A percentile compares a stretch with the other conserved stretches of the same genome.
phyloP scores from a whole-genome alignment of 306 rosid species.

The Prunus salicina region DNA sequence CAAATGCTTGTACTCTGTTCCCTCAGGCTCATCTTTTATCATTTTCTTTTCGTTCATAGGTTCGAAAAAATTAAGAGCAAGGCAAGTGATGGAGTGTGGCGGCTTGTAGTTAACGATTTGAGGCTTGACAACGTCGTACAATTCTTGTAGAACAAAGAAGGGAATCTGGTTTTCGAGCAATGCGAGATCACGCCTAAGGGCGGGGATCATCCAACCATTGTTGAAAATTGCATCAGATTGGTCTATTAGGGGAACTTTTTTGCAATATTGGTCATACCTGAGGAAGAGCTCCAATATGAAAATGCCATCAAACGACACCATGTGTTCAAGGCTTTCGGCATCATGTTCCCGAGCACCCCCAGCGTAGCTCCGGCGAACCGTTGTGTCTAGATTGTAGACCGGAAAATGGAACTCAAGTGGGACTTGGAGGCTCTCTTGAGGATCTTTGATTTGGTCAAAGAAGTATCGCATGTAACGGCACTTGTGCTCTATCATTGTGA shows the following conservation, averaged over 20 bases:
- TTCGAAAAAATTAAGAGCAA: conserved; percentile 14
- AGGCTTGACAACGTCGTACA: conserved; percentile 6
- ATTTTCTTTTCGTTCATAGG: background rate
- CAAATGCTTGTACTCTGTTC: conserved; percentile 17
- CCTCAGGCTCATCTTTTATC: background rate
- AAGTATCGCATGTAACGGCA: too few relatives aligned
- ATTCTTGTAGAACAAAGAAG: conserved; percentile 25
- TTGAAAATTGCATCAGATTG: conserved; percentile 2
- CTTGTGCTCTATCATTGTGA: too few relatives aligned
- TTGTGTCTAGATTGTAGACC: too few relatives aligned
- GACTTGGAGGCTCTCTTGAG: too few relatives aligned
- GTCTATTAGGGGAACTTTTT: background rate
- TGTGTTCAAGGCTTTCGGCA: too few relatives aligned
- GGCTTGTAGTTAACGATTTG: background rate
- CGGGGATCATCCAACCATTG: conserved; percentile 2
- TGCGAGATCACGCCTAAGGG: conserved; percentile 18
- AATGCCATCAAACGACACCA: background rate
- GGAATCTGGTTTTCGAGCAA: conserved; percentile 30
- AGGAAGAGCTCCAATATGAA: background rate
- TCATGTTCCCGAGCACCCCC: too few relatives aligned
- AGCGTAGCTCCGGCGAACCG: too few relatives aligned
- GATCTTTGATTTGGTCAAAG: too few relatives aligned
- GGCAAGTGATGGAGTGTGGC: conserved; percentile 12
- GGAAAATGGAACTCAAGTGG: too few relatives aligned
- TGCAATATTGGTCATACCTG: too few relatives aligned